Conservation (phyloP, 805 yeast genomes). For the Dipodascus geniculatus region DNA sequence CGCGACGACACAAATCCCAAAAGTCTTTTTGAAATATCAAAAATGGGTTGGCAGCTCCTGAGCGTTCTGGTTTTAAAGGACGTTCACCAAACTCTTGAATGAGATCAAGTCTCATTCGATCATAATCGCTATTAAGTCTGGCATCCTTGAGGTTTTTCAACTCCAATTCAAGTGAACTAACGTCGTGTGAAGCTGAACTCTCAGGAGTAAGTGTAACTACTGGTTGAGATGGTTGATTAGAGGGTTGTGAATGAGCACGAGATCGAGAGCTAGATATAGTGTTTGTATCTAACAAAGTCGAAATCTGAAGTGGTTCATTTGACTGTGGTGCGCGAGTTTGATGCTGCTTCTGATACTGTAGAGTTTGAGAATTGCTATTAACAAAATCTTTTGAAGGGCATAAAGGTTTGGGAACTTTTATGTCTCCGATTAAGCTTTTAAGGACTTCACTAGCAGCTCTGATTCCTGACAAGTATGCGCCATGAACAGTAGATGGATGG, state of each 20-base stretch:
- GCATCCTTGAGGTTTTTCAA: slow-evolving; percentile 20
- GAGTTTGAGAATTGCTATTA: neutral
- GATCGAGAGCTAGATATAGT: neutral
- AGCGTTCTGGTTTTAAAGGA: slow-evolving; percentile 28
- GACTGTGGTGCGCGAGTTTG: neutral
- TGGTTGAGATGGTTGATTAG: neutral
- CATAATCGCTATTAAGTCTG: slow-evolving; percentile 21
- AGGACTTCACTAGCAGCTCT: slow-evolving; percentile 31
- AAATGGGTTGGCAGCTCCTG: slow-evolving; percentile 31
- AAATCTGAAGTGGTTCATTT: neutral
- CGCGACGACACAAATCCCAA: slow-evolving; percentile 29
- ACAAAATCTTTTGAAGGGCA: slow-evolving; percentile 14
- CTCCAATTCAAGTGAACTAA: slow-evolving; percentile 17
- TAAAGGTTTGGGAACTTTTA: slow-evolving; percentile 28
- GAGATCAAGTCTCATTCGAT: slow-evolving; percentile 25
- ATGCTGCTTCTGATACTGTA: neutral
- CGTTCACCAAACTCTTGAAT: slow-evolving; percentile 27
- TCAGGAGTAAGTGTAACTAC: slow-evolving; percentile 3
- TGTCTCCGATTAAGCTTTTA: slow-evolving; percentile 28
- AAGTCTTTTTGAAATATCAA: slow-evolving; percentile 30
- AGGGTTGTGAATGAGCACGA: neutral
- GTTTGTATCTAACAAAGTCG: neutral
- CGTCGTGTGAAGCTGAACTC: neutral
- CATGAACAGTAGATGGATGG: slow-evolving; percentile 33
- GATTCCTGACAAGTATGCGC: slow-evolving; percentile 32